A percentile compares a stretch with the other conserved stretches of the same genome.
Evolutionary conservation across 31 red algal species (phyloP).

Genomic region (Endocladia muricata): DNA sequence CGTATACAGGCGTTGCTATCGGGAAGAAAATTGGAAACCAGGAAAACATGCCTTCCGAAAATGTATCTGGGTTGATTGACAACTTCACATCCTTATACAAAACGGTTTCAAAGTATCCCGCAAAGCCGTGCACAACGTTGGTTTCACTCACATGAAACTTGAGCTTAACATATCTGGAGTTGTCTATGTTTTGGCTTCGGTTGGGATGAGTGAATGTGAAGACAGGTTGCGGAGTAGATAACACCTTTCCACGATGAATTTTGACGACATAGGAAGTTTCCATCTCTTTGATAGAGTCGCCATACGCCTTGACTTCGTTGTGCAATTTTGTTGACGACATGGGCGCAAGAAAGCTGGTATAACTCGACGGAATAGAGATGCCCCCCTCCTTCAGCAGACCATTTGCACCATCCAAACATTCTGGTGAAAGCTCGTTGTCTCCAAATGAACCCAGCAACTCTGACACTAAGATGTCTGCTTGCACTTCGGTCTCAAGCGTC

Average conservation of each 20-base stretch:
- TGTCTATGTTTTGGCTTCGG: constrained; percentile 46
- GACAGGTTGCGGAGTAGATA: constrained; percentile 48
- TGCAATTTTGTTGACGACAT: constrained; percentile 77
- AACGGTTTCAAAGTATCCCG: constrained; percentile 84
- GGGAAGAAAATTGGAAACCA: constrained; percentile 96
- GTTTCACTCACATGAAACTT: constrained; percentile 73
- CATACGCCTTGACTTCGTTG: constrained; percentile 71
- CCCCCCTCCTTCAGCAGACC: constrained; percentile 61
- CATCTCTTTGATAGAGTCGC: constrained; percentile 54
- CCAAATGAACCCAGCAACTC: constrained; percentile 95
- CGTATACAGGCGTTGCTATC: constrained; percentile 58
- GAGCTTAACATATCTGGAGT: constrained; percentile 64
- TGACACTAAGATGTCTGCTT: constrained; percentile 82
- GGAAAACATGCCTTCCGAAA: constrained; percentile 80
- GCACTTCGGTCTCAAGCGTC: constrained; percentile 21
- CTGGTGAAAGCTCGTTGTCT: constrained; percentile 89
- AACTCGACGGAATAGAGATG: constrained; percentile 71
- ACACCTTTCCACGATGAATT: constrained; percentile 84
- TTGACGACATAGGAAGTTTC: constrained; percentile 91
- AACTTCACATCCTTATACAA: constrained; percentile 78
- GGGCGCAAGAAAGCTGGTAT: constrained; percentile 84
- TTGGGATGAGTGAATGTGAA: constrained; percentile 86
- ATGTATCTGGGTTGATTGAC: constrained; percentile 75
- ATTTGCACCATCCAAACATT: constrained; percentile 81
- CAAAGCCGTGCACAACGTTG: constrained; percentile 90